Percentiles rank a stretch among this genome's conserved stretches.
phyloP scores from a whole-genome alignment of 208 protist genomes.

The Acanthamoeba triangularis region DNA sequence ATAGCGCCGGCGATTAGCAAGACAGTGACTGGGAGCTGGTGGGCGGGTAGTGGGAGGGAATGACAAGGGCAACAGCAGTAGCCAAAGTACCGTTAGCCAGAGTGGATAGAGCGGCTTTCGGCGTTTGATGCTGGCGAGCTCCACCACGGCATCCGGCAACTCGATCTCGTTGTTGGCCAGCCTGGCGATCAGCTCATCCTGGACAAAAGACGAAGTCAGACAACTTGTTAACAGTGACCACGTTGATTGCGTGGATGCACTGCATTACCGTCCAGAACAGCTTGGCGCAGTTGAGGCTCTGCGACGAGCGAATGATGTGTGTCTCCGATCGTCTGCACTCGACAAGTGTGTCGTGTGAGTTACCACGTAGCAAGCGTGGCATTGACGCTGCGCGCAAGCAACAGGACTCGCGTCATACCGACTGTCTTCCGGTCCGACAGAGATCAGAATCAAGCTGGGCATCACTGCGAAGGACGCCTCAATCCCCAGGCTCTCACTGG shows the following conservation, averaged over 20 bases:
- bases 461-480: constrained; percentile 35
- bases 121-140: constrained; percentile 62
- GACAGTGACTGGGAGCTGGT: too few relatives aligned
- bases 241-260: not conserved
- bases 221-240: not conserved
- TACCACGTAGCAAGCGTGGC: too few relatives aligned
- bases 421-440: not conserved
- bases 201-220: not conserved
- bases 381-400: too few relatives aligned
- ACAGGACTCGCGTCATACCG: not conserved
- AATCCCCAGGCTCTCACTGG: constrained; percentile 29
- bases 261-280: constrained; percentile 37
- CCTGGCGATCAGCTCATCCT: constrained; percentile 47
- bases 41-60: too few relatives aligned
- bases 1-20: not conserved
- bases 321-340: constrained; percentile 30
- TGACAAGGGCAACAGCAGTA: not conserved
- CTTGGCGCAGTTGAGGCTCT: constrained; percentile 67
- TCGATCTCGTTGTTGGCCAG: constrained; percentile 53
- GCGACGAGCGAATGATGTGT: constrained; percentile 1
- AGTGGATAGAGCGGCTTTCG: constrained; percentile 44
- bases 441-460: constrained; percentile 57
- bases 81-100: not conserved
- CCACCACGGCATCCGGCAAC: constrained; percentile 15
- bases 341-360: not conserved